Percentiles rank a stretch among this genome's conserved stretches.
phyloP scores from a whole-genome alignment of 108 stramenopile species.

The Phaeodactylum tricornutum region DNA sequence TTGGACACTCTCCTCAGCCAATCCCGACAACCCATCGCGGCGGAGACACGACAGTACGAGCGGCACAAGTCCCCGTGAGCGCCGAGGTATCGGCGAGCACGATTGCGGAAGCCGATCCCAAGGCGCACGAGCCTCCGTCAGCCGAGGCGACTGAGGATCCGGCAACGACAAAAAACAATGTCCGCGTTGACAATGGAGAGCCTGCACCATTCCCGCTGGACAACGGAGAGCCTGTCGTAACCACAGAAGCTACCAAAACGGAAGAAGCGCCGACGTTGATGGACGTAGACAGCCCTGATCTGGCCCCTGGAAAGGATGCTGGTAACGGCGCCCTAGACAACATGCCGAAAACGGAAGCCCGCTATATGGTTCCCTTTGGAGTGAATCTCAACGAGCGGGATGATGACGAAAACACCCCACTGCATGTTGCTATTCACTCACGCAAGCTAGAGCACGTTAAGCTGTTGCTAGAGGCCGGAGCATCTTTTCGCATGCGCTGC shows the following conservation, averaged over 20 bases:
- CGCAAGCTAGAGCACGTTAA: slow-evolving; percentile 76
- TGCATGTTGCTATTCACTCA: slow-evolving; percentile 78
- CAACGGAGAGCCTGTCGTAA: neutral
- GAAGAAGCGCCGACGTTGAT: neutral
- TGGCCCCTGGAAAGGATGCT: neutral
- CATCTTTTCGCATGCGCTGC: slow-evolving; percentile 55
- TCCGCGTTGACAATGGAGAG: neutral
- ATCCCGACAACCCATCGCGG: neutral
- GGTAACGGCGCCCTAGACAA: too few species aligned
- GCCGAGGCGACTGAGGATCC: neutral
- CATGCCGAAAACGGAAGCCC: neutral
- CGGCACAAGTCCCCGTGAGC: too few species aligned
- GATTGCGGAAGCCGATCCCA: neutral
- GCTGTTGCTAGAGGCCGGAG: slow-evolving; percentile 64
- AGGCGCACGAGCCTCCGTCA: neutral
- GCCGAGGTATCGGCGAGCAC: neutral
- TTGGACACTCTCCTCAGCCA: slow-evolving; percentile 52
- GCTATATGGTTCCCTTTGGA: neutral
- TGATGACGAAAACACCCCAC: slow-evolving; percentile 80
- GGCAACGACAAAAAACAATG: neutral
- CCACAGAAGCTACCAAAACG: neutral
- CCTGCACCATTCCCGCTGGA: neutral
- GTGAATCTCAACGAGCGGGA: slow-evolving; percentile 74
- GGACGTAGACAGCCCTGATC: neutral
- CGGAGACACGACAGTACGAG: too few species aligned